Base-by-base conservation (phyloP, 176 grass and related monocot species). In the Alopecurus myosuroides region DNA sequence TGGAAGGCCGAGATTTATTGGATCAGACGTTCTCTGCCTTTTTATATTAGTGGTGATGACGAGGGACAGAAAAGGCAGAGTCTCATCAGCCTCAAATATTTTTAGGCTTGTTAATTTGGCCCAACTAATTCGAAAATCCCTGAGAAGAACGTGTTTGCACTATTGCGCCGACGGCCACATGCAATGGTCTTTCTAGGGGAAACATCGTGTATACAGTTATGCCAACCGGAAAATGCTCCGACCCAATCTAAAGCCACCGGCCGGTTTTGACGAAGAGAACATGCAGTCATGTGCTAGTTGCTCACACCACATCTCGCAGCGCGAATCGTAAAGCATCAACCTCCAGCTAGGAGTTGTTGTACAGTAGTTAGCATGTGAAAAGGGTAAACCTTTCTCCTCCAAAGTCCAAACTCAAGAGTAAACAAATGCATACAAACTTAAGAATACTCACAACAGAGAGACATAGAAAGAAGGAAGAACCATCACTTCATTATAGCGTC, bases 141-240 rank as follows among this genome's bases (percentile, higher is more conserved):
- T 11, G 1, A 30, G 39, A 60, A 42, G 53, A 78, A 78, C 34
- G 56, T 79, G 37, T 18, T 39, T 6, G 3, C 33, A 28, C 25
- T 23, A 36, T 45, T 61, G 49, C 77, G 71, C 61, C 88, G 75
- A 62, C 77, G 70, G 82, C 75, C 83, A 77, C 83, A 85, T 82
- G 68, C 82, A 77, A 77, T 77, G 70, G 30, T 3, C 67, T 44
- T 61, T 61, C 49, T 29, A 46, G 39, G 49, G 20, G 30, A 74
- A 67, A 14, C 41, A 79, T 31, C 36, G 11, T 15, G 62, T 5
- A 13, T 6, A 5, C n/a, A 28, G 35, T 29, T 44, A 13, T 12
- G 53, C 9, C 8, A 42, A 29, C 69, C 9, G n/a, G 2, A 71
- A 71, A 71, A 26, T 26, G n/a, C n/a, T 26, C 23, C 39, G 6